phyloP scores from a whole-genome alignment of 768 basidiomycete genomes.

The Lentinula guzmanii region DNA sequence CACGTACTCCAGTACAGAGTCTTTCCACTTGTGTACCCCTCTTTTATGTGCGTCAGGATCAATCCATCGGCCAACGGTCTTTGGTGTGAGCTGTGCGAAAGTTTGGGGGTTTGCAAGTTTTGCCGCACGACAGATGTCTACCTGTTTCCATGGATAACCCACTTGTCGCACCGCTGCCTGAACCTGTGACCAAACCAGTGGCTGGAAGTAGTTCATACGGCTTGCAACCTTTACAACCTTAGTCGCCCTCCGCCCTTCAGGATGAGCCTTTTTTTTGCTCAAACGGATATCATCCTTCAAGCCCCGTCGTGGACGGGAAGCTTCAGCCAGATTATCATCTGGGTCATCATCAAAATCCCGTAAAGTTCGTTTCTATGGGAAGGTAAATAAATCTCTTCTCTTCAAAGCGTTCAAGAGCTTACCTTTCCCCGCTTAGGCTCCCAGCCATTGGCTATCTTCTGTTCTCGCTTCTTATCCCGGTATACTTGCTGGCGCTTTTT shows the following conservation, averaged over 20 bases:
- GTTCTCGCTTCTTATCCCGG: no score
- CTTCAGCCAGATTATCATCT: neutral
- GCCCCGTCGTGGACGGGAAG: neutral
- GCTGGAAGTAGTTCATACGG: neutral
- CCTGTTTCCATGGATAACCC: neutral
- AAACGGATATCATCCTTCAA: neutral
- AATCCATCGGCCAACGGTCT: neutral
- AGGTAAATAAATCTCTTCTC: neutral
- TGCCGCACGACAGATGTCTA: neutral
- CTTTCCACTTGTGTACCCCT: neutral
- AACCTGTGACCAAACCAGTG: neutral
- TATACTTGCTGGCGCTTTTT: no score
- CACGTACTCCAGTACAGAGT: neutral
- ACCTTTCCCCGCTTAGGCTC: no score
- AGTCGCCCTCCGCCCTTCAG: neutral
- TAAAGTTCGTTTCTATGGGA: neutral
- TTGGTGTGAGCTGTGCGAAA: neutral
- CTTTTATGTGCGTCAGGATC: neutral
- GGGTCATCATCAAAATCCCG: neutral
- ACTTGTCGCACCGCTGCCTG: neutral
- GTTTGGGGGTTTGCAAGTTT: neutral
- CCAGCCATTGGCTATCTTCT: no score
- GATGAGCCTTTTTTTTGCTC: neutral
- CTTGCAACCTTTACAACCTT: neutral
- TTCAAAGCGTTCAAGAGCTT: no score